Percentiles rank a stretch among this genome's conserved stretches.
Evolutionary conservation across 768 basidiomycete genomes (phyloP).

Genomic region (Mycena metata): DNA sequence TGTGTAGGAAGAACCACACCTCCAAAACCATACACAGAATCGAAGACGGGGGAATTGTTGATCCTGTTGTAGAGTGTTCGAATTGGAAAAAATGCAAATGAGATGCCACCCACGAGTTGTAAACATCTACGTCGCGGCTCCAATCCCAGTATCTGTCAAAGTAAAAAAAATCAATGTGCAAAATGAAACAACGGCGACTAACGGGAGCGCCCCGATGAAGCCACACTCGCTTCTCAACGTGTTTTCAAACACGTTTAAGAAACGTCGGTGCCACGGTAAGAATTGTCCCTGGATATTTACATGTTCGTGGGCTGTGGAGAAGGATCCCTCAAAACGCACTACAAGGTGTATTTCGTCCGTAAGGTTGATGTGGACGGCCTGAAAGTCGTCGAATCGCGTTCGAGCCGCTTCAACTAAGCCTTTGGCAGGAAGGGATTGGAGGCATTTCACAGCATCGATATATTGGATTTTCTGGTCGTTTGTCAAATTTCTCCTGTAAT

Average conservation of each 20-base stretch:
- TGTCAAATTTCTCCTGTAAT: slow-evolving; percentile 22
- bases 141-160: slow-evolving; percentile 39
- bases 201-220: slow-evolving; percentile 45
- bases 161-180: neutral
- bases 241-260: slow-evolving; percentile 41
- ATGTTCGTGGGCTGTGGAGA: neutral
- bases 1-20: slow-evolving; percentile 5
- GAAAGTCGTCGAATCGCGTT: slow-evolving; percentile 44
- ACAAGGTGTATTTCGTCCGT: slow-evolving; percentile 40
- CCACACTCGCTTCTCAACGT: slow-evolving; percentile 46
- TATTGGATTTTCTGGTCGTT: slow-evolving; percentile 4
- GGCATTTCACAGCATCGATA: slow-evolving; percentile 29
- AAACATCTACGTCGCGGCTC: slow-evolving; percentile 35
- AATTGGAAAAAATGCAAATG: neutral
- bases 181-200: neutral
- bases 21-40: slow-evolving; percentile 38
- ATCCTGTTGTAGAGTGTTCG: slow-evolving; percentile 21
- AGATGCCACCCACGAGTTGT: slow-evolving; percentile 17
- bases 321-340: slow-evolving; percentile 21
- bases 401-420: slow-evolving; percentile 20
- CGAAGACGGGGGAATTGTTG: slow-evolving; percentile 35
- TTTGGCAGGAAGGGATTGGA: slow-evolving; percentile 29
- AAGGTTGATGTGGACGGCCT: slow-evolving; percentile 39
- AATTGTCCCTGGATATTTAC: slow-evolving; percentile 44
- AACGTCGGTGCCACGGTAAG: slow-evolving; percentile 50